phyloP scores from a whole-genome alignment of 1,284 basidiomycete species.

The Malassezia yamatoensis region DNA sequence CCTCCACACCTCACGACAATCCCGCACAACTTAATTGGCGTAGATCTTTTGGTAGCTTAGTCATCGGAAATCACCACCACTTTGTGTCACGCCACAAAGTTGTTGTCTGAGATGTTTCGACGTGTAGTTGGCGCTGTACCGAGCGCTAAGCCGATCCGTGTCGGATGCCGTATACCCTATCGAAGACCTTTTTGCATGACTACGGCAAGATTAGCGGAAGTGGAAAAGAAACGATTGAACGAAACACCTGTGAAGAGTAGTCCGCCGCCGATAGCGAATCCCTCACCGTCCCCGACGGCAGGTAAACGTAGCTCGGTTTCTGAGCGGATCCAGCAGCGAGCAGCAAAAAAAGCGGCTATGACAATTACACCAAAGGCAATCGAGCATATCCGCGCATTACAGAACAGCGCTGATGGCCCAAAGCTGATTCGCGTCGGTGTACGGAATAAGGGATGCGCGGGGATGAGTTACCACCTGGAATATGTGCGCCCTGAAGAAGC shows the following conservation, averaged over 20 bases:
- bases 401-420: slow-evolving; percentile 65
- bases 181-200: background rate
- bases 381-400: slow-evolving; percentile 51
- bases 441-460: slow-evolving; percentile 96
- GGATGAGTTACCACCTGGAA: slow-evolving; percentile 91
- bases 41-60: background rate
- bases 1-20: too few species aligned
- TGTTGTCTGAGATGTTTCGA: too few species aligned
- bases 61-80: background rate
- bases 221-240: slow-evolving; percentile 1
- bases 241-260: background rate
- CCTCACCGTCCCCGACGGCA: background rate
- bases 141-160: background rate
- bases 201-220: background rate
- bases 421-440: slow-evolving; percentile 90
- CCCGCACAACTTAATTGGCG: background rate
- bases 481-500: slow-evolving; percentile 62
- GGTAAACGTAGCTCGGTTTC: slow-evolving; percentile 9
- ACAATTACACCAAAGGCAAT: slow-evolving; percentile 63
- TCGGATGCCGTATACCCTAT: too few species aligned
- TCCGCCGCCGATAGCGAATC: background rate
- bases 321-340: slow-evolving; percentile 12
- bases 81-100: background rate
- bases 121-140: background rate
- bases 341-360: slow-evolving; percentile 16